A percentile compares a stretch with the other conserved stretches of the same genome.
Conservation (phyloP, 2,329 filamentous ascomycete species). For the Camillea tinctor region DNA sequence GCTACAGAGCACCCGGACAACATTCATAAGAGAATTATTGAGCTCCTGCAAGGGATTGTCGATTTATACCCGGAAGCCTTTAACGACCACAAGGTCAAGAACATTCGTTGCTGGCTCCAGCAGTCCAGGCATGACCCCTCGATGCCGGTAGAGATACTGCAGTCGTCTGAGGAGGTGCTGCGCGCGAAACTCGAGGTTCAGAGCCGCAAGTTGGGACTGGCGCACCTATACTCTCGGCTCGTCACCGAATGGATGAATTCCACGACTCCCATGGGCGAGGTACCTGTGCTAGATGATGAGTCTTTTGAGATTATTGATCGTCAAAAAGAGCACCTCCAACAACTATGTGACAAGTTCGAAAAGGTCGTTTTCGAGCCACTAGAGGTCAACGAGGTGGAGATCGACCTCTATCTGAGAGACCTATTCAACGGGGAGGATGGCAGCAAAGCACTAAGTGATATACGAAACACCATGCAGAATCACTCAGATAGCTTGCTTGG, state of each 20-base stretch:
- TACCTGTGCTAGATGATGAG: conserved; percentile 14
- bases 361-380: conserved; percentile 37
- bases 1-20: conserved; percentile 7
- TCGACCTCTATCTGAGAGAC: conserved; percentile 30
- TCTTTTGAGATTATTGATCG: conserved; percentile 33
- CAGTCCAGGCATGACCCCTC: conserved; percentile 38
- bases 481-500: conserved; percentile 19
- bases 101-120: conserved; percentile 35
- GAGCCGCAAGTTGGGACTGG: conserved; percentile 36
- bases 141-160: conserved; percentile 32
- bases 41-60: conserved; percentile 11
- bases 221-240: conserved; percentile 36
- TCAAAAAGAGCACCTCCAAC: conserved; percentile 36
- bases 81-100: conserved; percentile 18
- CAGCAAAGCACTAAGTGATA: conserved; percentile 16
- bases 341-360: conserved; percentile 40
- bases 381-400: conserved; percentile 32
- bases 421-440: conserved; percentile 32
- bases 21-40: conserved; percentile 10
- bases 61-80: conserved; percentile 7
- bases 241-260: conserved; percentile 41
- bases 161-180: conserved; percentile 32
- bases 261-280: conserved; percentile 11
- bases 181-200: conserved; percentile 33
- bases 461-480: conserved; percentile 18